Percentiles rank a stretch among this genome's conserved stretches.
Conservation (phyloP, 495 filamentous ascomycete genomes). For the Sphaerosporella brunnea region DNA sequence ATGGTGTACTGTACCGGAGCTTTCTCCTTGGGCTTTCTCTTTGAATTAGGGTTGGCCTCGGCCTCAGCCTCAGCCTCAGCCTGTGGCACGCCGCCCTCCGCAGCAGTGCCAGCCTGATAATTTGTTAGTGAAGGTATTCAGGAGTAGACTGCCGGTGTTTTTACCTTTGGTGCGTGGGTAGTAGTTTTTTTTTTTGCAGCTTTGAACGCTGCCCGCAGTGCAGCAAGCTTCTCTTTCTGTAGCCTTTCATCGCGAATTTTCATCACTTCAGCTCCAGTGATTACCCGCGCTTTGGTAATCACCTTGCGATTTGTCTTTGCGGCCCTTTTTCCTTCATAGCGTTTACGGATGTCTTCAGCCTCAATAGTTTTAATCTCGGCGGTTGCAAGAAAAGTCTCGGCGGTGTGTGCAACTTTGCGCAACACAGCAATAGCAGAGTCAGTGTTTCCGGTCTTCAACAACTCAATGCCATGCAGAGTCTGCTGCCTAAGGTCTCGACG, state of each 20-base stretch:
- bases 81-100: too few relatives aligned
- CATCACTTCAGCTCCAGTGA: conserved; percentile 7
- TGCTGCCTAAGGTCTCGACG: too few relatives aligned
- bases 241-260: background rate
- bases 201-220: background rate
- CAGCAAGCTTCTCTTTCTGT: too few relatives aligned
- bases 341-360: background rate
- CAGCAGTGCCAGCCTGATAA: too few relatives aligned
- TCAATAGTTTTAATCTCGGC: background rate
- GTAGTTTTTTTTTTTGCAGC: background rate
- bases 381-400: conserved; percentile 4
- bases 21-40: too few relatives aligned
- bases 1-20: too few relatives aligned
- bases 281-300: conserved; percentile 3
- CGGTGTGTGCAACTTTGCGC: conserved; percentile 1
- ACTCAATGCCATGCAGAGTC: background rate
- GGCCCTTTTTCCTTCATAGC: conserved; percentile 6
- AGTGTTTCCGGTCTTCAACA: too few relatives aligned
- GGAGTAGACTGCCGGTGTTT: too few relatives aligned
- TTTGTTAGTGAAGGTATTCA: too few relatives aligned
- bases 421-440: conserved; percentile 1
- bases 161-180: background rate
- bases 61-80: too few relatives aligned
- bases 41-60: too few relatives aligned
- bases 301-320: too few relatives aligned